phyloP scores from a whole-genome alignment of 106 monocot species.

The Hemerocallis citrina region DNA sequence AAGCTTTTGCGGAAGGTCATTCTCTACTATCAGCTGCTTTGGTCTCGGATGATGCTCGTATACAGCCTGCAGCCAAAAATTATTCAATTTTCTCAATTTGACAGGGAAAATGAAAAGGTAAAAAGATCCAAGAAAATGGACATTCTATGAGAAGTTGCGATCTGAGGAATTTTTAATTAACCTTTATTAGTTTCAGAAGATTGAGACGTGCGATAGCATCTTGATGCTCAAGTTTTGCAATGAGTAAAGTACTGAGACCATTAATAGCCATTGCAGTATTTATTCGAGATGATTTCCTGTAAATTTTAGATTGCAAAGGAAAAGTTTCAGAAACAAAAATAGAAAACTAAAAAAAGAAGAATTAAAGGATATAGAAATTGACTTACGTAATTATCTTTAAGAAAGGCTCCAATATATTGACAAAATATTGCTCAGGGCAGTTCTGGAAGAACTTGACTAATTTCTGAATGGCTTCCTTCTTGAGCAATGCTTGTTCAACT shows the following conservation, averaged over 20 bases:
- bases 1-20: slow-evolving; percentile 92
- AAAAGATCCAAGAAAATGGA: background rate
- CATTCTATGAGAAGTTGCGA: background rate
- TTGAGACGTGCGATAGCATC: slow-evolving; percentile 95
- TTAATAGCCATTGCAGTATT: slow-evolving; percentile 93
- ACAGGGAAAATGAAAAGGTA: background rate
- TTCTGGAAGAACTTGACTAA: slow-evolving; percentile 85
- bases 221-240: slow-evolving; percentile 92
- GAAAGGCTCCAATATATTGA: slow-evolving; percentile 94
- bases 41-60: slow-evolving; percentile 98
- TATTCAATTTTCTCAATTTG: background rate
- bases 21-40: slow-evolving; percentile 95
- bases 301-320: background rate
- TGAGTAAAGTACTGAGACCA: slow-evolving; percentile 84
- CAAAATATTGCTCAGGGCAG: slow-evolving; percentile 95
- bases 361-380: background rate
- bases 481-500: slow-evolving; percentile 88
- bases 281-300: slow-evolving; percentile 94
- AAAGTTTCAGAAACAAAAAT: background rate
- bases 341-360: background rate
- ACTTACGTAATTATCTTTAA: slow-evolving; percentile 93
- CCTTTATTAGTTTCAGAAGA: slow-evolving; percentile 95
- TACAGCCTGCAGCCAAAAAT: slow-evolving; percentile 47
- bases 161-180: slow-evolving; percentile 4
- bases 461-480: slow-evolving; percentile 93